phyloP scores from a whole-genome alignment of 306 rosid genomes.

The Prunus mira region DNA sequence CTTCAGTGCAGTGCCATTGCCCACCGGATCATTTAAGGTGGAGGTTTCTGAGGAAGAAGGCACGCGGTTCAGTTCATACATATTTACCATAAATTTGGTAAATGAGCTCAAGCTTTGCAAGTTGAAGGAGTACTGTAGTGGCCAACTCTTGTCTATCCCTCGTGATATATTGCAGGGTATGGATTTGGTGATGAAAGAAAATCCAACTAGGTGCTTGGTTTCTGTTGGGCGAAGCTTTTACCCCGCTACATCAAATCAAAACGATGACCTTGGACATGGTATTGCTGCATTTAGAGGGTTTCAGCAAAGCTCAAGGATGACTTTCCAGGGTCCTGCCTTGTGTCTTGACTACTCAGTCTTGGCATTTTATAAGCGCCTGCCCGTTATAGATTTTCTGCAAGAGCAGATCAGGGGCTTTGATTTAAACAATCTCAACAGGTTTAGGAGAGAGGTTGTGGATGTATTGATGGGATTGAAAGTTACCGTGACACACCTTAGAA shows the following conservation, averaged over 20 bases:
- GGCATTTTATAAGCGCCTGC: constrained; percentile 52
- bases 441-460: constrained; percentile 29
- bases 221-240: constrained; percentile 54
- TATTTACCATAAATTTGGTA: constrained; percentile 40
- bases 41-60: constrained; percentile 54
- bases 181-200: constrained; percentile 77
- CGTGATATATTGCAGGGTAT: constrained; percentile 70
- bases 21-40: constrained; percentile 51
- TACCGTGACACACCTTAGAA: constrained; percentile 59
- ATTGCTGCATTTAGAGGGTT: constrained; percentile 48
- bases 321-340: constrained; percentile 57
- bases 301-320: constrained; percentile 56
- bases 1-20: constrained; percentile 52
- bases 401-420: constrained; percentile 34
- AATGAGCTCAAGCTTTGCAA: constrained; percentile 43
- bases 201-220: constrained; percentile 49
- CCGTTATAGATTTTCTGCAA: constrained; percentile 51
- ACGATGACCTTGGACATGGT: constrained; percentile 51
- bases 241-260: constrained; percentile 32
- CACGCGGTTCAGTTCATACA: constrained; percentile 31
- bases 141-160: constrained; percentile 35
- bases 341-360: constrained; percentile 73
- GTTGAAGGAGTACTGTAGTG: constrained; percentile 52
- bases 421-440: constrained; percentile 30
- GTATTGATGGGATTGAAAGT: constrained; percentile 52